Percentiles rank a stretch among this genome's conserved stretches.
phyloP scores from a whole-genome alignment of 306 rosid genomes.

The Neltuma alba region DNA sequence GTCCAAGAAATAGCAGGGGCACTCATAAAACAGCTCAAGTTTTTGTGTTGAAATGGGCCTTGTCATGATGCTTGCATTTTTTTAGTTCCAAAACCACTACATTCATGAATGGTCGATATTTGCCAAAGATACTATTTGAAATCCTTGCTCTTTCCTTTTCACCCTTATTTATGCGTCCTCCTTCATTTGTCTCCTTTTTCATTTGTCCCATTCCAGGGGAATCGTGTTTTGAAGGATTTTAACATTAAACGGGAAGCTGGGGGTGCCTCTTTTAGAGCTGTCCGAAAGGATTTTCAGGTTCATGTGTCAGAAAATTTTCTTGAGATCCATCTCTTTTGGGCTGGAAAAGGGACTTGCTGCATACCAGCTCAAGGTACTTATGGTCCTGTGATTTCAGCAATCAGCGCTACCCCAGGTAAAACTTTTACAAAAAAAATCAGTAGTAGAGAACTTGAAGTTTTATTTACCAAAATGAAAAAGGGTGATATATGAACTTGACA shows the following conservation, averaged over 20 bases:
- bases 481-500: background rate
- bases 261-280: constrained; percentile 48
- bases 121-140: too few species aligned
- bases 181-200: background rate
- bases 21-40: background rate
- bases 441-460: constrained; percentile 15
- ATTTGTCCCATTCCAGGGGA: constrained; percentile 47
- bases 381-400: constrained; percentile 81
- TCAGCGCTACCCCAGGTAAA: constrained; percentile 76
- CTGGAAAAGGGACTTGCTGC: constrained; percentile 90
- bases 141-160: background rate
- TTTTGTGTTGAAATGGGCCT: background rate
- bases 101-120: too few species aligned
- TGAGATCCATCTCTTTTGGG: constrained; percentile 89
- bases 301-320: constrained; percentile 62
- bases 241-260: constrained; percentile 71
- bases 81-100: background rate
- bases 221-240: constrained; percentile 59
- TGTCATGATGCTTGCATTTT: background rate
- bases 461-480: background rate
- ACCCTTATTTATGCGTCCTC: constrained; percentile 5
- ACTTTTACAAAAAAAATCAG: background rate
- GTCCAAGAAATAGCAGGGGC: background rate
- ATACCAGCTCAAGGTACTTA: constrained; percentile 62
- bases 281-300: constrained; percentile 39